Conservation (phyloP, 129 eudicot species). For the Tanacetum coccineum region DNA sequence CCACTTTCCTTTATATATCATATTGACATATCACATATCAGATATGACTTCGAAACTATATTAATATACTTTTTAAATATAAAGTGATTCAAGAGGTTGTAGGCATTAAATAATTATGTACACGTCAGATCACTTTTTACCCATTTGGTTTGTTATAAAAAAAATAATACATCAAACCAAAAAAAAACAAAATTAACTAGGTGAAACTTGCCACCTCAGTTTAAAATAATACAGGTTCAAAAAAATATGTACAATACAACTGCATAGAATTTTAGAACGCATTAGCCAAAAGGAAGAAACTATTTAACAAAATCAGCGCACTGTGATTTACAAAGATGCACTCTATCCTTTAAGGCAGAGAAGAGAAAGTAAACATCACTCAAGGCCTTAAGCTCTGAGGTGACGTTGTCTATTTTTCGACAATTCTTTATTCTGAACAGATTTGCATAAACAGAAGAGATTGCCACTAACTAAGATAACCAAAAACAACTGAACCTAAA, state of each 20-base stretch:
- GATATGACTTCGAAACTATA: not conserved
- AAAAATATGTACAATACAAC: not conserved
- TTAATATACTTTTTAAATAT: no score
- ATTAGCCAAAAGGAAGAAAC: constrained; percentile 1
- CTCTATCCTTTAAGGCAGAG: not conserved
- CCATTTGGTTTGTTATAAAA: not conserved
- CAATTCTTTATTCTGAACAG: not conserved
- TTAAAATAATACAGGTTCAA: no score
- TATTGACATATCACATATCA: no score
- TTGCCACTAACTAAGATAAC: no score
- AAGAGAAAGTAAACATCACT: not conserved
- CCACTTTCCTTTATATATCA: no score
- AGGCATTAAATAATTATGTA: no score
- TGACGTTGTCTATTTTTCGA: not conserved
- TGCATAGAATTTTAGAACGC: not conserved
- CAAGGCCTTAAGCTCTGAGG: constrained; percentile 1
- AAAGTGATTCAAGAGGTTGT: no score
- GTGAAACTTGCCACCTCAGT: not conserved
- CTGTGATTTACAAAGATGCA: not conserved
- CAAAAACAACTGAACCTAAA: no score
- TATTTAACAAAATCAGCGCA: not conserved
- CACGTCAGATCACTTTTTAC: not conserved
- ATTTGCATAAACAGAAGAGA: no score
- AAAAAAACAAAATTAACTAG: not conserved
- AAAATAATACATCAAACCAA: not conserved